A percentile compares a stretch with the other conserved stretches of the same genome.
These are phyloP conservation scores for Aegilops speltoides DNA, from an alignment of 176 grass and related monocot species.

Conservation along the genomic window DNA sequence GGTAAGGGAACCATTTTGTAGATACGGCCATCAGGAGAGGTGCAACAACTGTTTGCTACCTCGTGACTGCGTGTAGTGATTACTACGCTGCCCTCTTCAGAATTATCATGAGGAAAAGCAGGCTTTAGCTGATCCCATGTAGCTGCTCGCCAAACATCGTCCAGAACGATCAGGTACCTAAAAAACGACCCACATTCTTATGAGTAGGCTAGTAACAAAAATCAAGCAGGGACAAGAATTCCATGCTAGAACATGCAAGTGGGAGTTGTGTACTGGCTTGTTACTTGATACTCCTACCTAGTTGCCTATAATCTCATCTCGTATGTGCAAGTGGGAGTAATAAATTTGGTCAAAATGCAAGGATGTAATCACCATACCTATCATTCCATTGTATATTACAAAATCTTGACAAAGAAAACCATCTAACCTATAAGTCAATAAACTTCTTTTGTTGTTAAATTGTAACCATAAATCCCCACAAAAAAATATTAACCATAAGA, in stretches of 20 bases:
- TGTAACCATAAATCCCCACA: too few relatives aligned
- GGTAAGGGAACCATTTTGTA: not conserved
- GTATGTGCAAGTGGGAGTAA: too few relatives aligned
- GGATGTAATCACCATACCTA: too few relatives aligned
- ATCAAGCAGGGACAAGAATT: not conserved
- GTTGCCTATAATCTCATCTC: too few relatives aligned
- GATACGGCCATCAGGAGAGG: not conserved
- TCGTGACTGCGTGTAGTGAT: conserved; percentile 19
- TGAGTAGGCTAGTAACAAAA: not conserved
- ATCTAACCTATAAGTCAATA: too few relatives aligned
- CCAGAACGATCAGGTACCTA: conserved; percentile 30
- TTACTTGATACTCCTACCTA: too few relatives aligned
- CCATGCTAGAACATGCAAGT: not conserved
- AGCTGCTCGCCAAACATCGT: conserved; percentile 4
- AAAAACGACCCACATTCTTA: not conserved
- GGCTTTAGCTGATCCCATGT: conserved; percentile 14
- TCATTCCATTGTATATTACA: too few relatives aligned
- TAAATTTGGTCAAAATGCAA: too few relatives aligned
- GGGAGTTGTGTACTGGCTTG: not conserved
- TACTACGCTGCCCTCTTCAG: conserved; percentile 28
- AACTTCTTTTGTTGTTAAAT: too few relatives aligned
- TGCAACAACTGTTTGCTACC: conserved; percentile 28
- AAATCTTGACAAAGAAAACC: too few relatives aligned
- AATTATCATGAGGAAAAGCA: conserved; percentile 26
- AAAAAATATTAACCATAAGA: too few relatives aligned